Base-by-base conservation (phyloP, 169 alveolate species). In the Plasmodium gaboni region DNA sequence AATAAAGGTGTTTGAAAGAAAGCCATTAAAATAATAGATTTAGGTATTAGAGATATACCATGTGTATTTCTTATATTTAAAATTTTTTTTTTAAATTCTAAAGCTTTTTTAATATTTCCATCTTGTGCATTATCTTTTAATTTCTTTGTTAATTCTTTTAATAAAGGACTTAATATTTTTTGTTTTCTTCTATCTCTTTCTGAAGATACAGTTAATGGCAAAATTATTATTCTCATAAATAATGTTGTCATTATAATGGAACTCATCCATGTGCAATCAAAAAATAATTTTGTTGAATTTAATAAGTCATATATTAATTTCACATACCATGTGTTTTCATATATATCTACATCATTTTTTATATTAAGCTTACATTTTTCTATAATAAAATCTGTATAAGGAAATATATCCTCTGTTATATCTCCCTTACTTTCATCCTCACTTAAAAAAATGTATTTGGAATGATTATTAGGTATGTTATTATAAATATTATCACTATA, bases 131-230 rank as follows among this genome's bases (percentile, higher is more conserved):
- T 60, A 57, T 86, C 85, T 22, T 88, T 85, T 46, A 90, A 73
- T 76, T 89, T 83, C 53, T 93, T 92, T 87, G 93, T 91, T 38
- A 93, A 70, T 51, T 93, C 94, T 13, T 73, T 64, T 24, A 89
- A 92, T 61, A 85, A 60, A 1, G 96, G 96, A 55, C 89, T 76
- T 32, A 92, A 73, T 51, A 85, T 90, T 22, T 94, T 93, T 55
- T 93, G 93, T 19, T 90, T 88, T 38, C 96, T 68, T 60, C 96
- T 67, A n/a, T 88, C 92, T 12, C 96, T 22, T 64, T 93, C 96
- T 15, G 94, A 93, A 60, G 89, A 60, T 38, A 92, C 76, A 74
- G 95, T 92, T 32, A 93, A 53, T 1, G 96, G 96, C 24, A 93
- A 74, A 74, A 91, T 72, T 44, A 76, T 48, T 59, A 93, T 51